phyloP scores from a whole-genome alignment of 1,139 yeast species.

The Wickerhamomyces sp. region DNA sequence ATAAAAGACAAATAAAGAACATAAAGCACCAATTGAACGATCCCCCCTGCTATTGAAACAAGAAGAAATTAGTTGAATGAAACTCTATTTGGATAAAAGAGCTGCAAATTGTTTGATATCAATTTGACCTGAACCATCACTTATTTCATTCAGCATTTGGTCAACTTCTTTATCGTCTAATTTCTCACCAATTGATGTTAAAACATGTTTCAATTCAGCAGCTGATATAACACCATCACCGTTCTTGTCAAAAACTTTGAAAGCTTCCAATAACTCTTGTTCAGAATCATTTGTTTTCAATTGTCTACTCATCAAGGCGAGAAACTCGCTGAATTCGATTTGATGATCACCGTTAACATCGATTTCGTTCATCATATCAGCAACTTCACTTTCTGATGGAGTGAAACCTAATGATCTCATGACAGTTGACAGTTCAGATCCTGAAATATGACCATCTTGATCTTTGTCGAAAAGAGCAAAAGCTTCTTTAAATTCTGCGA shows the following conservation, averaged over 20 bases:
- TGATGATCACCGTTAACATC: constrained; percentile 94
- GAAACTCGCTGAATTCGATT: constrained; percentile 81
- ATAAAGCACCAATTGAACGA: not conserved
- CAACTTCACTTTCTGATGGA: constrained; percentile 92
- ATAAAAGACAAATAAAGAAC: too few relatives aligned
- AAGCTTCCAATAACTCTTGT: constrained; percentile 95
- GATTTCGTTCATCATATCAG: constrained; percentile 95
- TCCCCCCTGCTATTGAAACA: not conserved
- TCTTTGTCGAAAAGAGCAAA: constrained; percentile 94
- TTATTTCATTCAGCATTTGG: constrained; percentile 94
- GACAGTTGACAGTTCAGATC: constrained; percentile 93
- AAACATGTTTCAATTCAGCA: constrained; percentile 92
- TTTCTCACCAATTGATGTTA: constrained; percentile 95
- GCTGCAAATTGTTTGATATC: constrained; percentile 94
- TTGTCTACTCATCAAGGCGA: constrained; percentile 63
- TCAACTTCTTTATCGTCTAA: constrained; percentile 94
- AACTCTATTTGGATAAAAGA: constrained; percentile 43
- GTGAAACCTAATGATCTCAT: constrained; percentile 98
- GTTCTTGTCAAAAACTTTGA: constrained; percentile 83
- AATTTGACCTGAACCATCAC: constrained; percentile 93
- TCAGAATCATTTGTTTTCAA: constrained; percentile 95
- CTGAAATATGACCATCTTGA: constrained; percentile 93
- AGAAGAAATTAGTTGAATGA: not conserved
- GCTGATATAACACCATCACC: constrained; percentile 97
- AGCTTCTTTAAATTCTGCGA: constrained; percentile 96